phyloP scores from a whole-genome alignment of 2,329 filamentous ascomycete genomes.

The Fusarium abutilonis region DNA sequence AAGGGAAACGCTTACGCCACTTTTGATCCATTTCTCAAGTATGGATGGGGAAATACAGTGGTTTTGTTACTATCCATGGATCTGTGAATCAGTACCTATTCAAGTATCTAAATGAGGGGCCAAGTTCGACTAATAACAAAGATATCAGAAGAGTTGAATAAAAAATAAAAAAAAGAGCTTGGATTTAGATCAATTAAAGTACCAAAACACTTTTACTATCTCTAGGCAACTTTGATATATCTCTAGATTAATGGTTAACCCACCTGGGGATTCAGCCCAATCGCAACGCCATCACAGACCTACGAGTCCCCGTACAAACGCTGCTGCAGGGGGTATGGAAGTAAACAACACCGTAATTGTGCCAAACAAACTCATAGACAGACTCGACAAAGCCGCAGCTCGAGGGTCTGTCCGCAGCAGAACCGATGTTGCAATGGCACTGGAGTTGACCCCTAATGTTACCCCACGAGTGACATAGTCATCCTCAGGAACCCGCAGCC shows the following conservation, averaged over 20 bases:
- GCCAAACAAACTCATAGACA: slow-evolving; percentile 70
- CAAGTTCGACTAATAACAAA: too few species aligned
- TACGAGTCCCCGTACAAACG: slow-evolving; percentile 59
- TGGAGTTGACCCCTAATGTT: slow-evolving; percentile 68
- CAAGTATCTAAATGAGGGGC: too few species aligned
- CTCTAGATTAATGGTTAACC: neutral
- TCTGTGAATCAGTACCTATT: too few species aligned
- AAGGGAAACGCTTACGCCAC: too few species aligned
- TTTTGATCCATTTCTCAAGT: too few species aligned
- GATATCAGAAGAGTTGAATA: too few species aligned
- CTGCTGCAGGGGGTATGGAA: slow-evolving; percentile 63
- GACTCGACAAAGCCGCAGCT: slow-evolving; percentile 66
- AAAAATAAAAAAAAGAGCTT: too few species aligned
- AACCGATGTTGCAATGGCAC: slow-evolving; percentile 67
- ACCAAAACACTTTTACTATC: too few species aligned
- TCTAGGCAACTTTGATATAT: too few species aligned
- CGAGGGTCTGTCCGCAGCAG: slow-evolving; percentile 65
- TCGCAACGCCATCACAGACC: slow-evolving; percentile 47
- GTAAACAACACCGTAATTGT: slow-evolving; percentile 68
- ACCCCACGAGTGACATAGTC: slow-evolving; percentile 72
- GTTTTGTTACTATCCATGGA: too few species aligned
- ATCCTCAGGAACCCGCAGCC: slow-evolving; percentile 65
- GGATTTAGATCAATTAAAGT: too few species aligned
- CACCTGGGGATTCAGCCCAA: neutral
- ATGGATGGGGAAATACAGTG: too few species aligned